Base-by-base conservation (phyloP, 306 rosid species). In the Rosa lucieae region DNA sequence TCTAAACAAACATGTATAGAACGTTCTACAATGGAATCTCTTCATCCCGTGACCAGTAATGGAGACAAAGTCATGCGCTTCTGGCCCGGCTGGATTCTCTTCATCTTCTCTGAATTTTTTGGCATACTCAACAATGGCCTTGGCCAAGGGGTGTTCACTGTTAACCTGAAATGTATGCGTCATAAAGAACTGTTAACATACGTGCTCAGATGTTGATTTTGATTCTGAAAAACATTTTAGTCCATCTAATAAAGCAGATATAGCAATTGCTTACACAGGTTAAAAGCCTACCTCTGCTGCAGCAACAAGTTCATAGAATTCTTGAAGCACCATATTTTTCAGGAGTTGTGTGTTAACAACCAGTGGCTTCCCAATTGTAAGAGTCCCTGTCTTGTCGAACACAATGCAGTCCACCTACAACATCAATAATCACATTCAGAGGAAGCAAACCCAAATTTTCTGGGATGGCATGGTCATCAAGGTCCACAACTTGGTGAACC, bases 321-420 rank as follows among this genome's bases (percentile, higher is more conserved):
- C 83, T 61, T 59, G 18, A 18, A 80, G 81, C 48, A 87, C 82
- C 86, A 84, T 81, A 4, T 81, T 86, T 44, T 76, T 84, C 71
- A 91, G 74, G 68, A 91, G 83, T 71, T 70, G 81, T 61, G 90
- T 87, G 48, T 84, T 89, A 21, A 91, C 93, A 74, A 86, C 90
- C 78, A 89, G 82, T 2, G 96, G 96, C 86, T 89, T 89, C 43
- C 96, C 96, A 81, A 83, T 48, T 47, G 96, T 91, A 78, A 91
- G 93, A 26, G 96, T 91, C 10, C 96, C 93, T 11, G 96, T 91
- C 90, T 91, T 89, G 79, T 91, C 96, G 56, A 91, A 89, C 70
- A 89, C 92, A 61, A 91, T 86, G 87, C 89, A 89, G 76, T 82
- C 82, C 69, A 89, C 93, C 96, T 91, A 76, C 81, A 84, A 71